These are phyloP conservation scores for Globisporangium uncinulatum DNA, from an alignment of 352 stramenopile genomes.

Conservation along the genomic window DNA sequence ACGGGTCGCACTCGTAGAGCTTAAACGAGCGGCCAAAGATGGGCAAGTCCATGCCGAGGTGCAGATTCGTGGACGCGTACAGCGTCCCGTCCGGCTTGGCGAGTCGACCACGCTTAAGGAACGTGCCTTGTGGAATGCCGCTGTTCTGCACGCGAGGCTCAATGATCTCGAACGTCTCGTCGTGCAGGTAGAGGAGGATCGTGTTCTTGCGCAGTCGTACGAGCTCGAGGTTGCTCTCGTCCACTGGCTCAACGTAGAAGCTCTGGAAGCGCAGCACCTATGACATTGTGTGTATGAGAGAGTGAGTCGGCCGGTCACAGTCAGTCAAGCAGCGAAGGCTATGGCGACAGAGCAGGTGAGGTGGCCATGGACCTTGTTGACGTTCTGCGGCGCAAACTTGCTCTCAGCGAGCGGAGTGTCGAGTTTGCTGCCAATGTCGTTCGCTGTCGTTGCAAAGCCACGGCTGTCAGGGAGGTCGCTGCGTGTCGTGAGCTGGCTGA, in stretches of 20 bases:
- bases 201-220: slow-evolving; percentile 67
- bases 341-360: background rate
- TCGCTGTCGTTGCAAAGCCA: slow-evolving; percentile 55
- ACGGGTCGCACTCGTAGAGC: slow-evolving; percentile 68
- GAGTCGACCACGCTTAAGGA: slow-evolving; percentile 75
- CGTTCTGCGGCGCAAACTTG: slow-evolving; percentile 79
- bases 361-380: slow-evolving; percentile 34
- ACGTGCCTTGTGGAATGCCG: slow-evolving; percentile 83
- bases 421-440: slow-evolving; percentile 54
- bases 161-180: slow-evolving; percentile 88
- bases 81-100: slow-evolving; percentile 44
- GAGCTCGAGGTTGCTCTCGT: slow-evolving; percentile 79
- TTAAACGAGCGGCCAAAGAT: slow-evolving; percentile 78
- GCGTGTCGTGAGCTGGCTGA: slow-evolving; percentile 53
- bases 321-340: background rate
- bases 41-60: slow-evolving; percentile 60
- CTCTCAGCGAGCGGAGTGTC: slow-evolving; percentile 34
- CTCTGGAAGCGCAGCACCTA: slow-evolving; percentile 78
- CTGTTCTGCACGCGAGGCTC: slow-evolving; percentile 78
- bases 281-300: background rate
- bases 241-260: slow-evolving; percentile 80
- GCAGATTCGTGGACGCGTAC: slow-evolving; percentile 50
- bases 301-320: too few species aligned
- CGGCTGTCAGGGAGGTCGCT: slow-evolving; percentile 48
- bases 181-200: slow-evolving; percentile 78